Conservation (phyloP, 768 basidiomycete species). For the Sarcomyxa edulis region DNA sequence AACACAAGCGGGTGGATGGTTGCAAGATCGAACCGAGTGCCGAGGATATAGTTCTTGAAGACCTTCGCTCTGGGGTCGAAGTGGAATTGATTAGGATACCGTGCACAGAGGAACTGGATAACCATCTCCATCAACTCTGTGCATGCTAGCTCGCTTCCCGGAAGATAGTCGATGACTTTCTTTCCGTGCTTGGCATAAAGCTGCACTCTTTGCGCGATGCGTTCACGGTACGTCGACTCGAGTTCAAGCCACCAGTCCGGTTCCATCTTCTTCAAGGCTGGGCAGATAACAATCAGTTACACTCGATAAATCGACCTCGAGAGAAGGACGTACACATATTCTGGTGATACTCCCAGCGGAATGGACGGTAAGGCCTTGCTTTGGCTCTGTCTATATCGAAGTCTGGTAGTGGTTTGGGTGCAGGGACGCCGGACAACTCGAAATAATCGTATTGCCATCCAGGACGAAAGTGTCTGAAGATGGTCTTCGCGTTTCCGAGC, state of each 20-base stretch:
- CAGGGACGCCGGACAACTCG: constrained; percentile 36
- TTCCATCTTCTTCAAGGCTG: constrained; percentile 43
- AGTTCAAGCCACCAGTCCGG: constrained; percentile 55
- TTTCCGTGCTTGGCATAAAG: constrained; percentile 34
- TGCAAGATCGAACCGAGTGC: constrained; percentile 19
- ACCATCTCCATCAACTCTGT: constrained; percentile 51
- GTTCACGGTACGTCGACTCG: constrained; percentile 42
- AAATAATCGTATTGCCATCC: no score
- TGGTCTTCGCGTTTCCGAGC: no score
- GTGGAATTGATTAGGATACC: constrained; percentile 51
- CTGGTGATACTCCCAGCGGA: constrained; percentile 52
- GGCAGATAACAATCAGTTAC: neutral
- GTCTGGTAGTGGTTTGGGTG: constrained; percentile 31
- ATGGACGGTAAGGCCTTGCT: constrained; percentile 49
- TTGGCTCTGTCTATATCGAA: constrained; percentile 39
- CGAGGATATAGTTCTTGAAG: constrained; percentile 40
- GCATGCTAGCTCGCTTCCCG: constrained; percentile 44
- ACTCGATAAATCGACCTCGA: neutral
- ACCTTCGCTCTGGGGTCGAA: constrained; percentile 26
- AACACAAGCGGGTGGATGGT: constrained; percentile 32
- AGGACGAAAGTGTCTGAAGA: no score
- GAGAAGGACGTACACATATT: constrained; percentile 42
- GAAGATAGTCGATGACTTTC: constrained; percentile 36
- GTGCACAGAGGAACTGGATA: constrained; percentile 47
- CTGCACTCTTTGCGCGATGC: constrained; percentile 35